Base-by-base conservation (phyloP, 257 asterid species). In the Coffea canephora region DNA sequence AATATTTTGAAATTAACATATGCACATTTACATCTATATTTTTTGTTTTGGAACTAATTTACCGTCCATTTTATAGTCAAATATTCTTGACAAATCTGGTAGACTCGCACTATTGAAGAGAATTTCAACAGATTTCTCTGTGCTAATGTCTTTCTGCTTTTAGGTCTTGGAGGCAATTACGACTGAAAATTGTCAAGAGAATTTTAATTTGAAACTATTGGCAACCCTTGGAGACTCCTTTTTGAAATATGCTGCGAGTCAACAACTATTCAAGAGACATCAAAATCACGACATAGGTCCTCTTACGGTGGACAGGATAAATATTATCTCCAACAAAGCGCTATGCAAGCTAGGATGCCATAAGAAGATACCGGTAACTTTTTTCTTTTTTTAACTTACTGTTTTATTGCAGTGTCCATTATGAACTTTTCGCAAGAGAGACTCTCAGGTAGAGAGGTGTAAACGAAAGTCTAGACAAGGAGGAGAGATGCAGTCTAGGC, bases 181-280 rank as follows among this genome's bases (percentile, higher is more conserved):
- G 0, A 90, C 99, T 0, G 93, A 91, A 62, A 84, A 86, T 49
- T 93, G 97, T 87, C 96, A 85, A 76, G 97, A 93, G 84, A 86
- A 84, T 5, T 54, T 88, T 77, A 89, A 93, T 87, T 82, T 93
- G 54, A 97, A 91, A 88, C 89, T 98, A 31, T 82, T 95, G 62
- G 99, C 93, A 89, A 91, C 97, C 50, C 91, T 95, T 50, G 97
- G 98, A 16, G 99, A 95, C 82, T 90, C 97, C 3, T 95, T 93
- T 83, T 89, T 95, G 46, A 95, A 95, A 81, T 95, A 91, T 77
- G 94, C 91, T 74, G 85, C 83, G 13, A 88, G 88, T 82, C 96
- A 80, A 76, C 94, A 91, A n/a, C 88, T 93, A 18, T 95, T 93
- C 77, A 87, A 86, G 41, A 83, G 90, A 5, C 75, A 83, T 70